These are phyloP conservation scores for Gracilaria caudata DNA, from an alignment of 23 red algal genomes.

Conservation along the genomic window DNA sequence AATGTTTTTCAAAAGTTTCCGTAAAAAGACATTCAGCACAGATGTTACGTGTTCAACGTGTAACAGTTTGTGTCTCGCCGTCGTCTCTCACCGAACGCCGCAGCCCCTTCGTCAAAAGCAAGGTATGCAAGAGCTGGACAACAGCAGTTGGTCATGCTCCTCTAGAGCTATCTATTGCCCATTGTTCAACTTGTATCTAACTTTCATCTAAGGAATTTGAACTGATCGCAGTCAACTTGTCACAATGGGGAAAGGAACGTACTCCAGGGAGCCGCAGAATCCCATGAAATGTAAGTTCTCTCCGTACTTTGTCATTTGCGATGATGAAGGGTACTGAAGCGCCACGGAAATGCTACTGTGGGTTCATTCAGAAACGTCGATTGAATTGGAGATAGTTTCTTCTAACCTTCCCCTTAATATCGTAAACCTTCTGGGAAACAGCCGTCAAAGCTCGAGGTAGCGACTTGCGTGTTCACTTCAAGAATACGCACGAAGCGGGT, in stretches of 20 bases:
- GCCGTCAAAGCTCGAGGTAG: constrained; percentile 88
- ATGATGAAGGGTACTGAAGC: background rate
- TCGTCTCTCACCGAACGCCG: background rate
- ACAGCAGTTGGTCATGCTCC: too few species aligned
- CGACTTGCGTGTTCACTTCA: constrained; percentile 95
- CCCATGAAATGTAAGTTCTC: constrained; percentile 79
- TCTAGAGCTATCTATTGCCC: background rate
- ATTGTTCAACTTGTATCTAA: background rate
- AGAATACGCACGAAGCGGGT: constrained; percentile 96
- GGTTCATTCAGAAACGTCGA: background rate
- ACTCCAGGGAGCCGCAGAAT: constrained; percentile 75
- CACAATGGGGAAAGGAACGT: constrained; percentile 64
- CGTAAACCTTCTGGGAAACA: constrained; percentile 31
- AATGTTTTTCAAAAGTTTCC: background rate
- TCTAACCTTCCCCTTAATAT: constrained; percentile 1
- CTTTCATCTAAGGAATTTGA: background rate
- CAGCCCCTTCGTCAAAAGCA: background rate
- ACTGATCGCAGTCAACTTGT: background rate
- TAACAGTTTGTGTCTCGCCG: background rate
- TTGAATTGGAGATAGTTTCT: background rate
- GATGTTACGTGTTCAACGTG: background rate
- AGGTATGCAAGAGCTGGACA: background rate
- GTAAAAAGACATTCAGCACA: too few species aligned
- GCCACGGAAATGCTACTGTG: background rate
- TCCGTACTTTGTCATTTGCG: background rate